Base-by-base conservation (phyloP, 257 asterid species). In the Ocimum tenuiflorum region DNA sequence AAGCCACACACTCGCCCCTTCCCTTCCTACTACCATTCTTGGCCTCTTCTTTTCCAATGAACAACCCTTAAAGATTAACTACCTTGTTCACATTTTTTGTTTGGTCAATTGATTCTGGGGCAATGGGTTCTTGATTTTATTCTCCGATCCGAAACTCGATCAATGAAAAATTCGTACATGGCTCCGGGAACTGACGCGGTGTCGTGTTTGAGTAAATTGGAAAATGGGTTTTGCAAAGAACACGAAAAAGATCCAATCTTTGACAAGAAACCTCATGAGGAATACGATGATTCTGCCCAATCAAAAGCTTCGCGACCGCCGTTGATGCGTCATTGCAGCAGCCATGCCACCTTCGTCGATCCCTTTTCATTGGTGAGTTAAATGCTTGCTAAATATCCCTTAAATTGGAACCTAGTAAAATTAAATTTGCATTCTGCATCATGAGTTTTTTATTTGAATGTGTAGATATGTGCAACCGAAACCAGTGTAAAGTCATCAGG, bases 251-350 rank as follows among this genome's bases (percentile, higher is more conserved):
- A 64, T 45, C 49, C 75, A 39, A 12, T 55, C 22, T 31, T 50
- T 20, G 87, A 74, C 53, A 81, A 77, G 79, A 72, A 69, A 69
- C 48, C 69, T 13, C 78, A 55, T 1, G 89, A 82, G 56, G 85
- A 69, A 52, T 18, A 75, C 61, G 83, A 77, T 53, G 78, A 75
- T 59, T 69, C 70, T 1, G 54, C 68, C 62, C 91, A 80, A 39
- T 78, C 85, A 3, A 87, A 83, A 74, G 62, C 76, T 14, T 80
- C 95, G 18, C 85, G 88, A 24, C 97, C 98, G 22, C 81, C 95
- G 1, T 67, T 76, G 76, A 84, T 92, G 95, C 78, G 98, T 39
- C 96, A 89, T 76, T 89, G 89, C 73, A 82, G 77, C 65, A 89
- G 98, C 81, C 98, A 89, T 15, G 86, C 86, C 24, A 76, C 85